phyloP scores from a whole-genome alignment of 2,329 filamentous ascomycete genomes.

The Trichoderma pleuroti region DNA sequence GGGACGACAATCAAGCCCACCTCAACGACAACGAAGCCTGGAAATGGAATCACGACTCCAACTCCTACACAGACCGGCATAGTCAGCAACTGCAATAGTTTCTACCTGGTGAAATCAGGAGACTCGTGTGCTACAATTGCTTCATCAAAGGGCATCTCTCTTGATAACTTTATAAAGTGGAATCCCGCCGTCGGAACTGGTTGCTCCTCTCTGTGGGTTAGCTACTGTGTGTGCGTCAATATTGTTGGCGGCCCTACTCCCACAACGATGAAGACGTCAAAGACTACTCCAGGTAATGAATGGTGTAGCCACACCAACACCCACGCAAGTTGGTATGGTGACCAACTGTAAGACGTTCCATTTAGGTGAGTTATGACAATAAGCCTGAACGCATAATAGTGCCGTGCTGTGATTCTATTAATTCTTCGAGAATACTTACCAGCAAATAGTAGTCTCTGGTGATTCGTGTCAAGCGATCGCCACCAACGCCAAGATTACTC shows the following conservation, averaged over 20 bases:
- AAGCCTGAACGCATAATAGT: neutral
- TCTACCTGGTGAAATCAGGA: neutral
- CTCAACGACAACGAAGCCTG: neutral
- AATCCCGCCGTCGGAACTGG: neutral
- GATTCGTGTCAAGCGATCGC: slow-evolving; percentile 21
- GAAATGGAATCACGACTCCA: slow-evolving; percentile 8
- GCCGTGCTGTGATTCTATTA: neutral
- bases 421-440: neutral
- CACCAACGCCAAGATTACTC: slow-evolving; percentile 12
- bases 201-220: neutral
- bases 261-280: neutral
- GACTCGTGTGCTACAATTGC: slow-evolving; percentile 1
- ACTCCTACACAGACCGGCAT: slow-evolving; percentile 12
- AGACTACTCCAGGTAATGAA: neutral
- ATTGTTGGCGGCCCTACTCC: neutral
- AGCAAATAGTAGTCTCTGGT: neutral
- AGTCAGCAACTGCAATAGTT: slow-evolving; percentile 9
- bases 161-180: neutral
- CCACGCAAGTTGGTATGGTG: slow-evolving; percentile 22
- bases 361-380: neutral
- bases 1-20: neutral
- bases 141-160: neutral
- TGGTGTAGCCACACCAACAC: slow-evolving; percentile 2
- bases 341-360: slow-evolving; percentile 25
- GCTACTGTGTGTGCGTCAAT: neutral